Evolutionary conservation across 306 rosid species (phyloP).

Genomic region (Cucurbita ficifolia): DNA sequence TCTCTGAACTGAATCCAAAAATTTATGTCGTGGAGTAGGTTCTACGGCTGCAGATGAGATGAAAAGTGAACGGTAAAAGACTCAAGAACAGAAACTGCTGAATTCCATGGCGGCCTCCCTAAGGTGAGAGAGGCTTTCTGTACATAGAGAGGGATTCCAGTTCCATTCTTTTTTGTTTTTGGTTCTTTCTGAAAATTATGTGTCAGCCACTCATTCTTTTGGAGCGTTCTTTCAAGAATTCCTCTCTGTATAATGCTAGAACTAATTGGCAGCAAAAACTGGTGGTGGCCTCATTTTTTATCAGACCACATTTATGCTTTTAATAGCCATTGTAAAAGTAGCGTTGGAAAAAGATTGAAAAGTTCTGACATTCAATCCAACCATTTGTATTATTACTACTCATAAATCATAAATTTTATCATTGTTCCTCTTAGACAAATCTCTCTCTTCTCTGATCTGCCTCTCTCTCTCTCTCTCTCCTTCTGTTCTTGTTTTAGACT

Average conservation of each 20-base stretch:
- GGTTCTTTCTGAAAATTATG: constrained; percentile 10
- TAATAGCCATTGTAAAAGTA: constrained; percentile 12
- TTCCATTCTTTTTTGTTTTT: constrained; percentile 4
- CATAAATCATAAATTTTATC: constrained; percentile 13
- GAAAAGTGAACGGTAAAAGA: constrained; percentile 31
- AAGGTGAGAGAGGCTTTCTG: constrained; percentile 20
- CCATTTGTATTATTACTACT: constrained; percentile 17
- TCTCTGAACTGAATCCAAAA: background rate
- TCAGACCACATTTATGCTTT: constrained; percentile 1
- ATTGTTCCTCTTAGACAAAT: background rate
- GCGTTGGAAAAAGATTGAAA: constrained; percentile 6
- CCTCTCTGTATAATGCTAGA: constrained; percentile 16
- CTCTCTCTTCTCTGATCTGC: background rate
- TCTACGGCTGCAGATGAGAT: constrained; percentile 16
- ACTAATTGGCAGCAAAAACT: constrained; percentile 6
- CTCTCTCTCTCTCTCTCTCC: background rate
- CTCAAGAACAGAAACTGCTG: constrained; percentile 5
- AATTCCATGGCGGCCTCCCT: constrained; percentile 19
- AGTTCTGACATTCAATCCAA: constrained; percentile 20
- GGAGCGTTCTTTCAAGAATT: constrained; percentile 26
- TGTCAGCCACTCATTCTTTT: constrained; percentile 33
- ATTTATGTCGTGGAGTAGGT: background rate
- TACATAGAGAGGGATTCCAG: constrained; percentile 28
- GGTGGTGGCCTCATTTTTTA: constrained; percentile 6
- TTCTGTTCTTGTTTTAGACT: background rate